Conservation (phyloP, 2,329 filamentous ascomycete genomes). For the Amauroascus verrucosus region DNA sequence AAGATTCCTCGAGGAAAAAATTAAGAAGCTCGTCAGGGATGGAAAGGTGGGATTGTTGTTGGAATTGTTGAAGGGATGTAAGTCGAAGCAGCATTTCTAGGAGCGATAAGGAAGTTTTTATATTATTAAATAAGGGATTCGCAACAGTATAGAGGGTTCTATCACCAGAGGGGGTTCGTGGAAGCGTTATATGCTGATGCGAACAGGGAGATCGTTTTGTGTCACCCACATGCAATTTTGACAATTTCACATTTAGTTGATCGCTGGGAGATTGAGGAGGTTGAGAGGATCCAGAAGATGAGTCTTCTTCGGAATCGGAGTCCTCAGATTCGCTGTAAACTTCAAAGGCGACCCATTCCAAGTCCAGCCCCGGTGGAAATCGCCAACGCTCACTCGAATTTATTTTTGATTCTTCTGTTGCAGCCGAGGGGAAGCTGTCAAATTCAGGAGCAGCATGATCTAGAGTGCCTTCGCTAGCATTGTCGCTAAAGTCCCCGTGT, state of each 20-base stretch:
- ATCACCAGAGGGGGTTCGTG: constrained; percentile 9
- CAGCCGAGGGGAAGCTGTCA: constrained; percentile 22
- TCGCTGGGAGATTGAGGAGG: constrained; percentile 10
- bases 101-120: constrained; percentile 63
- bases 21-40: constrained; percentile 82
- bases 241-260: constrained; percentile 14
- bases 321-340: constrained; percentile 59
- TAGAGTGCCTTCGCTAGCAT: constrained; percentile 24
- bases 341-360: constrained; percentile 85
- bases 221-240: constrained; percentile 22
- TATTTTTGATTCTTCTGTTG: constrained; percentile 5
- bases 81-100: constrained; percentile 82
- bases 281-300: constrained; percentile 21
- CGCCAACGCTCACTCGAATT: constrained; percentile 42
- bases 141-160: constrained; percentile 23
- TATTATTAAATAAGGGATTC: constrained; percentile 43
- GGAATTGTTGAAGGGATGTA: constrained; percentile 79
- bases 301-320: constrained; percentile 42
- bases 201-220: constrained; percentile 10
- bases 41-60: constrained; percentile 78
- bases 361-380: constrained; percentile 65
- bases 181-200: constrained; percentile 43
- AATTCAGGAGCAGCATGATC: constrained; percentile 35
- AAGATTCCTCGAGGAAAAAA: constrained; percentile 68
- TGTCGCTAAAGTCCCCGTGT: constrained; percentile 27